Base-by-base conservation (phyloP, 768 basidiomycete species). In the Russula ochroleuca region DNA sequence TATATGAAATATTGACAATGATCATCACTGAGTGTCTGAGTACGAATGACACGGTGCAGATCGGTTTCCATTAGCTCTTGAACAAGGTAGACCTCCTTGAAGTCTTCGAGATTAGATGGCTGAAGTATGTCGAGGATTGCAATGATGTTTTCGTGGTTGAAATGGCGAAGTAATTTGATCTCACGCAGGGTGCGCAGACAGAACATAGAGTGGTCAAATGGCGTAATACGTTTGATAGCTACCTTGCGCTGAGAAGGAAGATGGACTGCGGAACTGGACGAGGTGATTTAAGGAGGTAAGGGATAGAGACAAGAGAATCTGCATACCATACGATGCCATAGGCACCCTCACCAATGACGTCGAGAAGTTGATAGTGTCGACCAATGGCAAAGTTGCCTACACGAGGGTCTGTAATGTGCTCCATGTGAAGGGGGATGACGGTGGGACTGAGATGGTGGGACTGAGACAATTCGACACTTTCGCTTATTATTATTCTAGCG, bases 1-100 rank as follows among this genome's bases (percentile, higher is more conserved):
- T 99, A 99, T 68, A 96, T 87, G 72, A 99, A 98, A 74, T 99
- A 99, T 75, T 98, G 94, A 69, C 86, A 88, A 72, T 98, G 95
- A 72, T 98, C 94, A 72, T 98, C 96, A 62, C 88, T 90, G 47
- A 99, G 80, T 63, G 90, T 85, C 75, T 98, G 96, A 0, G 97
- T 96, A 28, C 92, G 82, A 69, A 99, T 98, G 52, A 99, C 97
- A 59, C 96, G 87, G 73, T 98, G 94, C 68, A 98, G 78, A 77
- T 98, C 96, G 0, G 93, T 96, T 76, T 97, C 96, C 86, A 96
- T 85, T 67, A 92, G 78, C 73, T 92, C 90, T 75, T 82, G 82
- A 9, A 84, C 82, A 59, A 83, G 80, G 69, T 86, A 86, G 21
- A 96, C 95, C 73, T 98, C 96, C 62, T 80, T 89, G 78, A 98